Percentiles rank a stretch among this genome's conserved stretches.
Evolutionary conservation across 805 yeast genomes (phyloP).

Genomic region (Hanseniaspora hatyaiensis): DNA sequence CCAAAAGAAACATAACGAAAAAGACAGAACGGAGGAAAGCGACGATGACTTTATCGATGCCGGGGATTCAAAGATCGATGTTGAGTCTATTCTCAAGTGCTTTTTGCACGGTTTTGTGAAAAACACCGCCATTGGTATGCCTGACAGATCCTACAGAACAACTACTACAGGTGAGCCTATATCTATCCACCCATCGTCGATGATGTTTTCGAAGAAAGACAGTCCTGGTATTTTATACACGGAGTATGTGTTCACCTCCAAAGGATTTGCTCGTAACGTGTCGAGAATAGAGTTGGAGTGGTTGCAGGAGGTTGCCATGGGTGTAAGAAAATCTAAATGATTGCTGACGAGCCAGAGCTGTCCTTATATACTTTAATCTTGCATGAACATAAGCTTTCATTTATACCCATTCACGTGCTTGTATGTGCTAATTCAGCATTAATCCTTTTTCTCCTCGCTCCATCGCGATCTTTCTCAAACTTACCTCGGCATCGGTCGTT

Average conservation of each 20-base stretch:
- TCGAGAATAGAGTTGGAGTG: slow-evolving; percentile 69
- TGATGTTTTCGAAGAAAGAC: slow-evolving; percentile 61
- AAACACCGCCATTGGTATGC: slow-evolving; percentile 87
- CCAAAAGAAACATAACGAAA: neutral
- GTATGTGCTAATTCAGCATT: too few species aligned
- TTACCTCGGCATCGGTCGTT: too few species aligned
- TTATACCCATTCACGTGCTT: too few species aligned
- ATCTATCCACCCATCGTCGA: slow-evolving; percentile 81
- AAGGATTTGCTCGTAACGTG: slow-evolving; percentile 87
- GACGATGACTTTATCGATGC: slow-evolving; percentile 27
- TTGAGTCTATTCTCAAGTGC: slow-evolving; percentile 54
- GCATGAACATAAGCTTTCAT: too few species aligned
- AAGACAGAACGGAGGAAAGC: neutral
- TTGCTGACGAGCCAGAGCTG: too few species aligned
- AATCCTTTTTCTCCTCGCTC: too few species aligned
- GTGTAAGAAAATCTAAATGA: slow-evolving; percentile 15
- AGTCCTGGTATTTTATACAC: slow-evolving; percentile 86
- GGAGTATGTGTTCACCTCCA: slow-evolving; percentile 85
- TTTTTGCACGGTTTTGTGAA: slow-evolving; percentile 75
- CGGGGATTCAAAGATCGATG: slow-evolving; percentile 34
- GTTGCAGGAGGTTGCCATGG: slow-evolving; percentile 67
- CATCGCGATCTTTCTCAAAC: too few species aligned
- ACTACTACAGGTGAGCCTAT: slow-evolving; percentile 73
- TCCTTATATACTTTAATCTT: too few species aligned
- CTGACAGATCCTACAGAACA: slow-evolving; percentile 85